phyloP scores from a whole-genome alignment of 805 yeast species.

The Barnettozyma pratensis region DNA sequence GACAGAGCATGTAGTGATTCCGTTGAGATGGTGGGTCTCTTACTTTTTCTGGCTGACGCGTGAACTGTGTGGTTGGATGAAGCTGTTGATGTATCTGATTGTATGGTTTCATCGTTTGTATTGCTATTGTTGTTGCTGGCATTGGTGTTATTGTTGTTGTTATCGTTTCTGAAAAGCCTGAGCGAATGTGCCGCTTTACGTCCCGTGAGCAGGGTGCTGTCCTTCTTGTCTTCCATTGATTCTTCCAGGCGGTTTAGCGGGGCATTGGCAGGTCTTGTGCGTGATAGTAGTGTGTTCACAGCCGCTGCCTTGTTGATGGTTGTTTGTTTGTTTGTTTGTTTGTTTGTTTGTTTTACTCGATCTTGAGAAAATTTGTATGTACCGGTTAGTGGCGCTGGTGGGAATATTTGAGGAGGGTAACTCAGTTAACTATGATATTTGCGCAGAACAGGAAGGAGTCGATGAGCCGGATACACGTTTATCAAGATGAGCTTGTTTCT shows the following conservation, averaged over 20 bases:
- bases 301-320: too few relatives aligned
- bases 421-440: slow-evolving; percentile 1
- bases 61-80: background rate
- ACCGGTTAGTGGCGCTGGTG: too few relatives aligned
- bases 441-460: background rate
- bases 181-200: slow-evolving; percentile 56
- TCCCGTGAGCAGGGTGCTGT: slow-evolving; percentile 32
- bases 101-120: background rate
- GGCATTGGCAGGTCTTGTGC: background rate
- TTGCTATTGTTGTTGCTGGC: background rate
- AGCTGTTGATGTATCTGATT: background rate
- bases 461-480: background rate
- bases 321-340: too few relatives aligned
- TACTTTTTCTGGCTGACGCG: background rate
- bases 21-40: background rate
- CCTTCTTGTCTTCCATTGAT: slow-evolving; percentile 1
- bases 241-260: background rate
- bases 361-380: too few relatives aligned
- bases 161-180: slow-evolving; percentile 42
- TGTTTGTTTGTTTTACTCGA: too few relatives aligned
- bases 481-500: background rate
- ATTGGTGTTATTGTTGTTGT: slow-evolving; percentile 10
- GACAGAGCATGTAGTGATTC: background rate
- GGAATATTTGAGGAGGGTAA: background rate
- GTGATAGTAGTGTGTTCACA: too few relatives aligned